Base-by-base conservation (phyloP, 1,284 basidiomycete genomes). In the Cerioporus squamosus region DNA sequence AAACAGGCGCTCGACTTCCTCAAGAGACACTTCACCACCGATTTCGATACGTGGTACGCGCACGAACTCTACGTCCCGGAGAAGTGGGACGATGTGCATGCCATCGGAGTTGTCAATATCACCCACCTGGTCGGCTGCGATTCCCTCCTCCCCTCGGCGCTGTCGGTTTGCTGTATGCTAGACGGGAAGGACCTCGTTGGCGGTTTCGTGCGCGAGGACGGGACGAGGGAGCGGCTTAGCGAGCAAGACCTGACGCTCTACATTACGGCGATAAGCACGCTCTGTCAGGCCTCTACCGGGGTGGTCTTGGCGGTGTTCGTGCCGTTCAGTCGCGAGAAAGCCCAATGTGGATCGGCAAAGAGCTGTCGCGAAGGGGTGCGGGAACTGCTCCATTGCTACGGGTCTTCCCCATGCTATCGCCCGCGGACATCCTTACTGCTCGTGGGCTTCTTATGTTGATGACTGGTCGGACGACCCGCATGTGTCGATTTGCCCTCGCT, bases 31-130 rank as follows among this genome's bases (percentile, higher is more conserved):
- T 48, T 38, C 38, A 45, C 45, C 1, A 20, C 26, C 18, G 36
- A 42, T 38, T 22, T 29, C 20, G 39, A 48, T 17, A n/a, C 23
- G 2, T 54, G 42, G 42, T 18, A 6, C 12, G 7, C 22, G 2
- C 5, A 17, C 8, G 15, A 14, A 6, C 5, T 3, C n/a, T 26
- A 26, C 23, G 14, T 12, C 10, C 23, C 48, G 1, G 20, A 7
- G 24, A 5, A 7, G 17, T 40, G 3, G 15, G 8, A 20, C 3
- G 4, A 18, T 10, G 24, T 31, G 0, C 52, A 51, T 15, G 44
- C 48, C 8, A 56, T 62, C 36, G 31, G 31, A 15, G 57, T 52
- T 5, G 52, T 62, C 33, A 57, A 59, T 33, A 55, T 62, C n/a
- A 57, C 57, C 1, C 53, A 47, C 3, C 48, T 62, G 18, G 26